Conservation (phyloP, 164 flowering plant genomes). For the Houttuynia cordata region DNA sequence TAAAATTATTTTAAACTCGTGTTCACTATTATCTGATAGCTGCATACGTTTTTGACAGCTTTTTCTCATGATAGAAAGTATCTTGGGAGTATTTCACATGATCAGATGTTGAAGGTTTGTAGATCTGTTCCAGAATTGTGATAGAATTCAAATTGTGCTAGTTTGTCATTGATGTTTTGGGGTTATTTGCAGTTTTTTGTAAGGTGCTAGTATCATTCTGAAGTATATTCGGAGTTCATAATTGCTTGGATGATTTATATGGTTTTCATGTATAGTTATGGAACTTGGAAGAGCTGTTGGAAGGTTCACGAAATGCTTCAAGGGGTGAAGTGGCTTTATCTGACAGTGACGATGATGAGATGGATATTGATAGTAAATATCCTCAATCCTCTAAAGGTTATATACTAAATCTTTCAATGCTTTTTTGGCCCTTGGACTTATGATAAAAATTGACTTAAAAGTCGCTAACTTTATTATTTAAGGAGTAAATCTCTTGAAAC, state of each 20-base stretch:
- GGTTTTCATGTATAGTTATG: constrained; percentile 3
- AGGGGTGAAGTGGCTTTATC: constrained; percentile 1
- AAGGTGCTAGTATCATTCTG: too few species aligned
- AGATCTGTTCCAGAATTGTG: not conserved
- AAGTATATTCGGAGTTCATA: too few species aligned
- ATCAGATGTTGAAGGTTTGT: constrained; percentile 66
- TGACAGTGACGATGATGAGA: constrained; percentile 10
- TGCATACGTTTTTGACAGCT: constrained; percentile 29
- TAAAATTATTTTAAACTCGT: too few species aligned
- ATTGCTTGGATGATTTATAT: not conserved
- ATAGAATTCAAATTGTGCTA: not conserved
- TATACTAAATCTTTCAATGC: not conserved
- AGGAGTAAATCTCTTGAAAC: too few species aligned
- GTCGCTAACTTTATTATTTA: too few species aligned
- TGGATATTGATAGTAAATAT: constrained; percentile 6
- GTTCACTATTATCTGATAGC: not conserved
- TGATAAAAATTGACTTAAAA: too few species aligned
- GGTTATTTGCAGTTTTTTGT: not conserved
- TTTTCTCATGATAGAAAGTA: constrained; percentile 79
- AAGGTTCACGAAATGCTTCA: constrained; percentile 3
- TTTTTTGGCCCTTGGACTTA: not conserved
- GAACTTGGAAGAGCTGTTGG: constrained; percentile 9
- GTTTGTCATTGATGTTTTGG: not conserved
- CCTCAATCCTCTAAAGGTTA: constrained; percentile 9
- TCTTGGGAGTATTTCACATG: constrained; percentile 91